Evolutionary conservation across 352 stramenopile species (phyloP).

Genomic region (Globisporangium viniferum): DNA sequence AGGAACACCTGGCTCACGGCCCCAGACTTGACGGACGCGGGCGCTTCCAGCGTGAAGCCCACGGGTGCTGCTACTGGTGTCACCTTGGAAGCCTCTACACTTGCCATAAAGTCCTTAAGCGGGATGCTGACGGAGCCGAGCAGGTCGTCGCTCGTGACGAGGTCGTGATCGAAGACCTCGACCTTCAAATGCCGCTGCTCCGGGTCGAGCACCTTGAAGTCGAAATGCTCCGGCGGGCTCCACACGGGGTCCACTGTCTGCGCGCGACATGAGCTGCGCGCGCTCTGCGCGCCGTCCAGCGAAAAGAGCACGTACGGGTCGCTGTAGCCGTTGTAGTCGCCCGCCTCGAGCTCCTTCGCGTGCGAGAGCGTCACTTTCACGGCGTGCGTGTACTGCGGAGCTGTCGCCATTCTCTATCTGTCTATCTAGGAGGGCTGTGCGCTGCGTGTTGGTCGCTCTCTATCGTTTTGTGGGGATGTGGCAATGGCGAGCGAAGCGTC

Average conservation of each 20-base stretch:
- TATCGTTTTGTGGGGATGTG: not conserved
- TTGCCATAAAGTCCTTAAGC: constrained; percentile 17
- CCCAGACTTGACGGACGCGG: constrained; percentile 8
- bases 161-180: constrained; percentile 31
- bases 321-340: constrained; percentile 29
- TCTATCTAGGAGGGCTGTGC: not conserved
- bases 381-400: not conserved
- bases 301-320: constrained; percentile 35
- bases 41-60: constrained; percentile 21
- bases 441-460: not conserved
- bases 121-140: constrained; percentile 24
- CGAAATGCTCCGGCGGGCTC: constrained; percentile 29
- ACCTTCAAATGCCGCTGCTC: constrained; percentile 13
- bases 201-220: constrained; percentile 31
- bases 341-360: constrained; percentile 24
- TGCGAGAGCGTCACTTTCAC: constrained; percentile 30
- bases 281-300: constrained; percentile 17
- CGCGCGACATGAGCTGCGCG: constrained; percentile 23
- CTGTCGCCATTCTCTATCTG: not conserved
- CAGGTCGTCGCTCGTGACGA: constrained; percentile 24
- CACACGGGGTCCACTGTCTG: constrained; percentile 29
- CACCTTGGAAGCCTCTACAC: not conserved
- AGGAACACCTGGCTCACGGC: constrained; percentile 21
- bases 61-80: not conserved
- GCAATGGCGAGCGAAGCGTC: not conserved